Evolutionary conservation across 345 rosid species (phyloP).

Genomic region (Combretum micranthum): DNA sequence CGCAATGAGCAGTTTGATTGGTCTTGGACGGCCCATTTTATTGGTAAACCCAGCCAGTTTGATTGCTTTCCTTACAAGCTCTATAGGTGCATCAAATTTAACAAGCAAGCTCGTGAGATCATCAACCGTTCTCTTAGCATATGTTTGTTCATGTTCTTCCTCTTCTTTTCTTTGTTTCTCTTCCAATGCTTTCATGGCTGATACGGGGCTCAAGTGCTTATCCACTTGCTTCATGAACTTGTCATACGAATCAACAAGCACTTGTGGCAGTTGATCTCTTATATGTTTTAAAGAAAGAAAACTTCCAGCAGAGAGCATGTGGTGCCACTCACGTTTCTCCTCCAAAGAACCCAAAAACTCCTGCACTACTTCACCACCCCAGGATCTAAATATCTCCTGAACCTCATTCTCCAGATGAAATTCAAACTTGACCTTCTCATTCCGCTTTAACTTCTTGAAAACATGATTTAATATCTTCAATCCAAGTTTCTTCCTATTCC

Average conservation of each 20-base stretch:
- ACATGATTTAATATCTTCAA: slow-evolving; percentile 64
- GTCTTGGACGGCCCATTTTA: slow-evolving; percentile 86
- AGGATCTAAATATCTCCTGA: slow-evolving; percentile 44
- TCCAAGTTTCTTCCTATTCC: slow-evolving; percentile 70
- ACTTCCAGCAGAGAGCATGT: slow-evolving; percentile 67
- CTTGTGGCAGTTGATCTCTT: slow-evolving; percentile 68
- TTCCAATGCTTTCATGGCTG: slow-evolving; percentile 53
- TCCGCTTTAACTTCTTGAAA: slow-evolving; percentile 63
- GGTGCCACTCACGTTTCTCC: slow-evolving; percentile 75
- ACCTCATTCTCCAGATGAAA: slow-evolving; percentile 62
- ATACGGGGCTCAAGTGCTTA: slow-evolving; percentile 54
- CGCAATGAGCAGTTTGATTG: slow-evolving; percentile 52
- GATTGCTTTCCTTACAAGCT: slow-evolving; percentile 74
- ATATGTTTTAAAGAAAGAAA: slow-evolving; percentile 73
- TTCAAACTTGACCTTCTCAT: slow-evolving; percentile 45
- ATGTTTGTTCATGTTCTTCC: slow-evolving; percentile 60
- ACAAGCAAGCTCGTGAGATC: slow-evolving; percentile 71
- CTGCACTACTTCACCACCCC: slow-evolving; percentile 74
- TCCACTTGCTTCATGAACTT: slow-evolving; percentile 74
- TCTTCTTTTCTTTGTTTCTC: slow-evolving; percentile 53
- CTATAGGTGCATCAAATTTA: slow-evolving; percentile 78
- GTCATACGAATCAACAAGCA: slow-evolving; percentile 72
- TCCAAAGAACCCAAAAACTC: slow-evolving; percentile 74
- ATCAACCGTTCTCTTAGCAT: slow-evolving; percentile 58
- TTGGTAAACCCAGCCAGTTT: slow-evolving; percentile 83